Evolutionary conservation across 352 stramenopile species (phyloP).

Genomic region (Pythium aristosporum): DNA sequence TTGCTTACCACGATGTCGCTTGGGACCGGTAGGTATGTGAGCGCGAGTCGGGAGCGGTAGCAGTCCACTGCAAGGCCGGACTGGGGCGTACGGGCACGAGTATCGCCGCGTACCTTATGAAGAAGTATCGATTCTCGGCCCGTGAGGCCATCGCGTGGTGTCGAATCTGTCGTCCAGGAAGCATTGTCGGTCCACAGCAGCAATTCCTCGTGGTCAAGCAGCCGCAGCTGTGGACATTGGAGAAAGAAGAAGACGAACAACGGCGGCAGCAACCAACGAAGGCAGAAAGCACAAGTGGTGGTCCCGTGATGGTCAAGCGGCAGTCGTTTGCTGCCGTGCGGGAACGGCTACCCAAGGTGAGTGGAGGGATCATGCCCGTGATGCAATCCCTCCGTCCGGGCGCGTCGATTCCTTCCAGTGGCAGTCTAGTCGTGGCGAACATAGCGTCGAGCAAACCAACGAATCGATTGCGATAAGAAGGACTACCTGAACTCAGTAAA

Average conservation of each 20-base stretch:
- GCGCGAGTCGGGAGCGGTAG: conserved; percentile 78
- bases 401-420: background rate
- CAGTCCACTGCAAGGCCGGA: conserved; percentile 98
- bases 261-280: background rate
- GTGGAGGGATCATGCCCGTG: background rate
- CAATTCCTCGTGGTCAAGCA: conserved; percentile 92
- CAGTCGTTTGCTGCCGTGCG: conserved; percentile 3
- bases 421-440: background rate
- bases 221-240: conserved; percentile 39
- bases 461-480: background rate
- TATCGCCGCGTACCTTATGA: conserved; percentile 96
- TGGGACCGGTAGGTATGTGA: conserved; percentile 40
- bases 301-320: background rate
- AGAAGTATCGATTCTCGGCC: conserved; percentile 93
- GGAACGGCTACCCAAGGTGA: background rate
- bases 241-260: background rate
- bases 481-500: background rate
- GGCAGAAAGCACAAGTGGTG: background rate
- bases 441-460: background rate
- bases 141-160: conserved; percentile 95
- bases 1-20: background rate
- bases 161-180: conserved; percentile 93
- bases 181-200: conserved; percentile 95
- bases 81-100: conserved; percentile 95
- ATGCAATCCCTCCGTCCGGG: background rate